A percentile compares a stretch with the other conserved stretches of the same genome.
These are phyloP conservation scores for Rhodotorula sp. DNA, from an alignment of 1,284 basidiomycete genomes.

Conservation along the genomic window DNA sequence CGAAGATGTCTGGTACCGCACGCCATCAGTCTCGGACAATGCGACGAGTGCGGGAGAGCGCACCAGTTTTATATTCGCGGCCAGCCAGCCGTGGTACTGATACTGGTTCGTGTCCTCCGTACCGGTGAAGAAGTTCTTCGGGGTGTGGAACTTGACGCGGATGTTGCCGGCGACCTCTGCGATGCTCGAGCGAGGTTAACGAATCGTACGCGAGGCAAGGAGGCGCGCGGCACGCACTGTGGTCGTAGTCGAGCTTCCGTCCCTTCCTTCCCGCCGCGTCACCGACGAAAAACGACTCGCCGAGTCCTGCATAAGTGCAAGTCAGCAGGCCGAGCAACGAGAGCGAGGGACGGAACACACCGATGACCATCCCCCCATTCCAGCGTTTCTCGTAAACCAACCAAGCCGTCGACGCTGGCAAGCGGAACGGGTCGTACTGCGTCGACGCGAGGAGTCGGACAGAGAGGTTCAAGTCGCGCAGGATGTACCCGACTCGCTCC, in stretches of 20 bases:
- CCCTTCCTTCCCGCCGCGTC: conserved; percentile 75
- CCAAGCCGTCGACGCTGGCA: conserved; percentile 87
- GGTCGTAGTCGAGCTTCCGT: conserved; percentile 76
- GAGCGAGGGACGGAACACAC: conserved; percentile 50
- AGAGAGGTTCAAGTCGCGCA: conserved; percentile 66
- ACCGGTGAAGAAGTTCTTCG: conserved; percentile 73
- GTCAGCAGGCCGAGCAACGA: no score
- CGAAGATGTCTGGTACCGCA: conserved; percentile 54
- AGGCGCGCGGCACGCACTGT: conserved; percentile 50
- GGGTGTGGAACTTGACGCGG: conserved; percentile 65
- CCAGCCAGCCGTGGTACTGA: conserved; percentile 2
- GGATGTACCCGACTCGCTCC: conserved; percentile 66
- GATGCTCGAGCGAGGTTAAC: neutral
- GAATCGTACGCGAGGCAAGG: neutral
- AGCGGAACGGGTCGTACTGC: conserved; percentile 72
- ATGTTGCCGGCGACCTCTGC: conserved; percentile 72
- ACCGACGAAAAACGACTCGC: conserved; percentile 72
- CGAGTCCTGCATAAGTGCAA: conserved; percentile 57
- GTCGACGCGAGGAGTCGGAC: conserved; percentile 75
- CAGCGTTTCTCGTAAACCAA: conserved; percentile 65
- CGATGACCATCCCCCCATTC: conserved; percentile 61
- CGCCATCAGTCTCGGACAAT: conserved; percentile 35
- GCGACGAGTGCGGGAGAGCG: neutral
- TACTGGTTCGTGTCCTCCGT: neutral
- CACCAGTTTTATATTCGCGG: conserved; percentile 4